Evolutionary conservation across 2,329 filamentous ascomycete genomes (phyloP), one percentile per base, ranked within the genome.

Genomic region (Chrysoporthe austroafricana): DNA sequence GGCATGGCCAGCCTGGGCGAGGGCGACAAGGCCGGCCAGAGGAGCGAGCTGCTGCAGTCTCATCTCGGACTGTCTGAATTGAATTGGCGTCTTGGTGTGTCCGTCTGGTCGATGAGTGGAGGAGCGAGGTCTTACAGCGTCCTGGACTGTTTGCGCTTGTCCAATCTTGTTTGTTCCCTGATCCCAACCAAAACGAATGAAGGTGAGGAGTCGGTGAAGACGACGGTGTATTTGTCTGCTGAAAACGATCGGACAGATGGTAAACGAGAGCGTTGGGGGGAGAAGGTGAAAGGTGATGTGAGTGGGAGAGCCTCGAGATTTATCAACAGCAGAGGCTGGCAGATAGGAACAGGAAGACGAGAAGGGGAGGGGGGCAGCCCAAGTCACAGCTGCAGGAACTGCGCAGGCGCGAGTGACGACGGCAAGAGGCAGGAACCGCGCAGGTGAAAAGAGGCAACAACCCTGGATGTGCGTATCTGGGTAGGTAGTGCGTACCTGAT

Each of bases 31-130:
- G 58, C 67, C 67, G 34, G 64, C 69, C 39, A 70, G 60, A 21
- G 67, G 62, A 46, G 46, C 62, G 43, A 67, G 26, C 36, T 69
- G 66, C 57, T 66, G 58, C 50, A 70, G 62, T 67, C 67, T 69
- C 73, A 74, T 74, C 52, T 66, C 73, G 67, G 60, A 52, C 34
- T 36, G 32, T 11, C 5, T 36, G 54, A 39, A n/a, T 13, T 9
- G 13, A 57, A 54, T 43, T 14, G 39, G 56, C 46, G 50, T 54
- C 50, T 54, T 54, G 50, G 56, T 62, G 48, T 54, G 32, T 68
- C 26, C 2, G 26, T 26, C 26, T 26, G 26, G 26, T 26, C 50
- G 60, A 62, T 48, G 34, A 13, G 13, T 46, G 42, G 16, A 52
- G 14, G 26, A 9, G 18, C 16, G 9, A 34, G 42, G 3, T 26